Evolutionary conservation across 306 rosid genomes (phyloP).

Genomic region (Vigna radiata): DNA sequence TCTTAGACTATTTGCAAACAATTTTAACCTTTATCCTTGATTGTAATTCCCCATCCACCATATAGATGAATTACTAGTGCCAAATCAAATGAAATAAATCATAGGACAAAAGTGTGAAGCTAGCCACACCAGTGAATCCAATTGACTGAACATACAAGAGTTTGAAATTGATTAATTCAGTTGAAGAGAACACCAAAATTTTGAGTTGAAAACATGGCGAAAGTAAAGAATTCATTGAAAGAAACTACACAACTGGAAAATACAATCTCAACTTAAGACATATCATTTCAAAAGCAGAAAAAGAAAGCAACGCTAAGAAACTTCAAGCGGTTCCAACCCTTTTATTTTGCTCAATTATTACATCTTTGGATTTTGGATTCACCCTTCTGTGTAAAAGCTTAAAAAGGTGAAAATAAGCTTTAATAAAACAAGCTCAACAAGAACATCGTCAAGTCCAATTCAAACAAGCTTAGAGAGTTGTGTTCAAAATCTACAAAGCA

Average conservation of each 20-base stretch:
- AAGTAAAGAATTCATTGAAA: not conserved
- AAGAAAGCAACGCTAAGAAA: not conserved
- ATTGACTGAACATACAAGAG: conserved; percentile 67
- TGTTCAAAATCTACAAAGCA: too few species aligned
- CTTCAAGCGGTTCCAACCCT: too few species aligned
- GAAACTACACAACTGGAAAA: not conserved
- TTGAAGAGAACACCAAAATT: not conserved
- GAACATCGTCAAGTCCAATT: conserved; percentile 4
- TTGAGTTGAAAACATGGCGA: not conserved
- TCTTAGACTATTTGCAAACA: conserved; percentile 57
- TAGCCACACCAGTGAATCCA: conserved; percentile 82
- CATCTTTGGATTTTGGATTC: too few species aligned
- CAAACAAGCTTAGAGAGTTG: not conserved
- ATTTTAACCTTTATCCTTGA: conserved; percentile 64
- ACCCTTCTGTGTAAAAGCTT: too few species aligned
- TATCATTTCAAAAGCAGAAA: not conserved
- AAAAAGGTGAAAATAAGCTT: not conserved
- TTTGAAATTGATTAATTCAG: conserved; percentile 14
- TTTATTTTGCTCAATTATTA: too few species aligned
- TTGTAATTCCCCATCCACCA: conserved; percentile 85
- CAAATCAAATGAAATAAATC: conserved; percentile 80
- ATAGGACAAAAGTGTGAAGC: conserved; percentile 71
- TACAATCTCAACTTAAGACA: not conserved
- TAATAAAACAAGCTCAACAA: conserved; percentile 1
- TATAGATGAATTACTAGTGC: conserved; percentile 70